These are phyloP conservation scores for Trametes coccinea DNA, from an alignment of 768 basidiomycete genomes.

Conservation along the genomic window DNA sequence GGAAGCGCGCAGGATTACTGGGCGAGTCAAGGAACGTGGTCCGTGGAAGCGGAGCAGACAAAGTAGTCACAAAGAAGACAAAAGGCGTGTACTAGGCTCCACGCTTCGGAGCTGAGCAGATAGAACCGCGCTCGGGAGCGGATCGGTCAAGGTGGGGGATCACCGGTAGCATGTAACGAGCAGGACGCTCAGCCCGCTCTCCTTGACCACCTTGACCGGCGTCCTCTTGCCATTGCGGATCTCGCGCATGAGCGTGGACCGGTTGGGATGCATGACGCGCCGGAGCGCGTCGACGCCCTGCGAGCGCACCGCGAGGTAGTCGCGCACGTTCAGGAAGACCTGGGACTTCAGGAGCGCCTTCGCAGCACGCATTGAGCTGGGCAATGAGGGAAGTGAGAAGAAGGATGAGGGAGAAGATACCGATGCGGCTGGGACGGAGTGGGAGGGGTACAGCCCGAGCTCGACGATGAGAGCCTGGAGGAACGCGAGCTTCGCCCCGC, in stretches of 20 bases:
- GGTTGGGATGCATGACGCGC: conserved; percentile 61
- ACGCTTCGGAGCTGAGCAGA: too few species aligned
- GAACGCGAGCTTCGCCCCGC: conserved; percentile 53
- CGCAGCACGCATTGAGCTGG: conserved; percentile 64
- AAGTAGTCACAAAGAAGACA: too few species aligned
- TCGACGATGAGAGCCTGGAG: conserved; percentile 77
- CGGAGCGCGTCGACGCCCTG: conserved; percentile 64
- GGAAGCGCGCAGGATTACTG: conserved; percentile 1
- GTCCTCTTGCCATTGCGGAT: conserved; percentile 42
- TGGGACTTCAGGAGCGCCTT: conserved; percentile 63
- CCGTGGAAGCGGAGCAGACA: too few species aligned
- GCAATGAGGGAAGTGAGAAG: conserved; percentile 48
- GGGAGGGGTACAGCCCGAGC: conserved; percentile 49
- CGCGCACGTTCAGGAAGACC: conserved; percentile 70
- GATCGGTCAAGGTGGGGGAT: not conserved
- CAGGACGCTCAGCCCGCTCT: conserved; percentile 57
- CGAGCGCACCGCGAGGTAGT: conserved; percentile 67
- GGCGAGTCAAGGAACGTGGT: not conserved
- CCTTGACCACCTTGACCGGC: conserved; percentile 60
- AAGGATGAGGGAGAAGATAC: conserved; percentile 30
- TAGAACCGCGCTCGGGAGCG: not conserved
- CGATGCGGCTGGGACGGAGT: not conserved
- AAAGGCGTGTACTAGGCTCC: too few species aligned
- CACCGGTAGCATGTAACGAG: conserved; percentile 44
- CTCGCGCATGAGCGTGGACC: conserved; percentile 60